Conservation (phyloP, 352 stramenopile species). For the Globisporangium radiosum region DNA sequence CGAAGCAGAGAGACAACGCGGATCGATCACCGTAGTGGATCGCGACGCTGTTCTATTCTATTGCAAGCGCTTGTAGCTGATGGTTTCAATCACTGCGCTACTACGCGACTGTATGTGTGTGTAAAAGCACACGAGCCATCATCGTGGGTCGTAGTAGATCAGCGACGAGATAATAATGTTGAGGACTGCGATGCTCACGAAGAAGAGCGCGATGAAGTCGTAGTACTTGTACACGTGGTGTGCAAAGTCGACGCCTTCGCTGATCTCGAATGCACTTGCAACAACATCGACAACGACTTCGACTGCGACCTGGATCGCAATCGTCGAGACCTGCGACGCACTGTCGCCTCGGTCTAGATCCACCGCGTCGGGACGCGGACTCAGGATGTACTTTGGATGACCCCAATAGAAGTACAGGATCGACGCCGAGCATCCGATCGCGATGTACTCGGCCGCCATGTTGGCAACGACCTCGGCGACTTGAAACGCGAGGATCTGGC, state of each 20-base stretch:
- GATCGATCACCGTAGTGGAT: too few relatives aligned
- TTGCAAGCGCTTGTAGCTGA: too few relatives aligned
- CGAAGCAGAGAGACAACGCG: too few relatives aligned
- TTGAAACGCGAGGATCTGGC: conserved; percentile 18
- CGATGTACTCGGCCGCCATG: conserved; percentile 40
- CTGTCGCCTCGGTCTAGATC: not conserved
- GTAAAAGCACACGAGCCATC: not conserved
- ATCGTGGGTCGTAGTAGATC: conserved; percentile 11
- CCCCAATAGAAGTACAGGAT: conserved; percentile 24
- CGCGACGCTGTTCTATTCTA: too few relatives aligned
- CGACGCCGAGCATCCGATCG: conserved; percentile 23
- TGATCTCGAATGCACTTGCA: conserved; percentile 21
- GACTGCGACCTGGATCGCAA: conserved; percentile 15
- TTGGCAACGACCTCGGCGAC: conserved; percentile 22
- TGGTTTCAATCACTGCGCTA: too few relatives aligned
- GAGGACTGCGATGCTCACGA: conserved; percentile 21
- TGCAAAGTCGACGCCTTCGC: conserved; percentile 18
- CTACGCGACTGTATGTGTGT: too few relatives aligned
- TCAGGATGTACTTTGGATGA: conserved; percentile 26
- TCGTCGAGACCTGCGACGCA: not conserved
- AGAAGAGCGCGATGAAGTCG: conserved; percentile 20
- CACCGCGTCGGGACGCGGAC: not conserved
- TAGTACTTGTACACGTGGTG: conserved; percentile 16
- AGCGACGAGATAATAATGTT: conserved; percentile 27
- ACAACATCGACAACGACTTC: conserved; percentile 20